These are phyloP conservation scores for Phytophthora multivora DNA, from an alignment of 352 stramenopile genomes.

Conservation along the genomic window DNA sequence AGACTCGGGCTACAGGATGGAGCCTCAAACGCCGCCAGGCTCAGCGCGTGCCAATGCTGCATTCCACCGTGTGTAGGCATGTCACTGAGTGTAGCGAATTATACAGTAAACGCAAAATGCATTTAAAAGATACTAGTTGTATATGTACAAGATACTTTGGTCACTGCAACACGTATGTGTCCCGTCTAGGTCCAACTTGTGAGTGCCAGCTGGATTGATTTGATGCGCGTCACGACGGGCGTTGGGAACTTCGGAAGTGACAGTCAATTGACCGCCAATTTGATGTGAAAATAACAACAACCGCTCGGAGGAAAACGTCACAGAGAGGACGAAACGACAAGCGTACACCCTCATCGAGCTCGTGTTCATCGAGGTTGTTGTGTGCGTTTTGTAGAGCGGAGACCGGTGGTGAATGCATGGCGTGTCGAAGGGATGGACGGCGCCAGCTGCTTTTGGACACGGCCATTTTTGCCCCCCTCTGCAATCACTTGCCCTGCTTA, in stretches of 20 bases:
- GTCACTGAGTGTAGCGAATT: background rate
- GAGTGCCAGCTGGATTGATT: slow-evolving; percentile 7
- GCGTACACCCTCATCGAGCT: too few relatives aligned
- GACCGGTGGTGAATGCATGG: background rate
- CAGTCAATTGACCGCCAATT: too few relatives aligned
- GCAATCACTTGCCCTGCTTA: slow-evolving; percentile 14
- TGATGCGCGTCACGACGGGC: slow-evolving; percentile 21
- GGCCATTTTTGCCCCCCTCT: slow-evolving; percentile 16
- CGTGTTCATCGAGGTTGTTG: too few relatives aligned
- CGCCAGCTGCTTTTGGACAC: slow-evolving; percentile 27
- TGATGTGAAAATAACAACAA: too few relatives aligned
- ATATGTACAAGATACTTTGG: slow-evolving; percentile 2
- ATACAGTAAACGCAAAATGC: background rate
- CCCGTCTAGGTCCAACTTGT: background rate
- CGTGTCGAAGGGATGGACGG: slow-evolving; percentile 24
- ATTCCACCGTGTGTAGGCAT: slow-evolving; percentile 29
- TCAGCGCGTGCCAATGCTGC: slow-evolving; percentile 2
- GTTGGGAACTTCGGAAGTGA: too few relatives aligned
- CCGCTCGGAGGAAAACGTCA: too few relatives aligned
- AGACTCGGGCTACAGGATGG: background rate
- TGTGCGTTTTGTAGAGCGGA: background rate
- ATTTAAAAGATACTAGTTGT: too few relatives aligned
- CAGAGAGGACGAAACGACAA: too few relatives aligned
- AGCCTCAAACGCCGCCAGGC: slow-evolving; percentile 8
- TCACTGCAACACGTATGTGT: background rate